These are phyloP conservation scores for Excoecaria agallocha DNA, from an alignment of 345 rosid species.

Conservation along the genomic window DNA sequence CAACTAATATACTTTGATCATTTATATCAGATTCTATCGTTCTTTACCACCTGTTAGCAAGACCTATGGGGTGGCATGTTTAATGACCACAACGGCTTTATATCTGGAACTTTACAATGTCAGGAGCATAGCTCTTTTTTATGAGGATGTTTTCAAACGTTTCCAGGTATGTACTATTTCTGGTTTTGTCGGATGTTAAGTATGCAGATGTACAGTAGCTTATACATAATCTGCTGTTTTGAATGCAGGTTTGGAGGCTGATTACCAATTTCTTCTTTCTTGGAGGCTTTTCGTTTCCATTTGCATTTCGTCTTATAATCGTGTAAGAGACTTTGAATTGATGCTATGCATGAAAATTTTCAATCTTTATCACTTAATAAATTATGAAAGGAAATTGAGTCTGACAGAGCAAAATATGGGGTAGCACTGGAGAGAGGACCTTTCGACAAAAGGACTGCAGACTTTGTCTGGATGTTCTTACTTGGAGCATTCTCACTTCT, in stretches of 20 bases:
- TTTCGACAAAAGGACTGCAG: slow-evolving; percentile 67
- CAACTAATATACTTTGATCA: background rate
- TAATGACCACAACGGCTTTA: slow-evolving; percentile 49
- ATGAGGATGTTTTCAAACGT: slow-evolving; percentile 46
- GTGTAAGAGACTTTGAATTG: slow-evolving; percentile 35
- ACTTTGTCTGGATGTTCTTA: slow-evolving; percentile 65
- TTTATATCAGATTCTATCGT: slow-evolving; percentile 41
- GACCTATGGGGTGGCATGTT: slow-evolving; percentile 56
- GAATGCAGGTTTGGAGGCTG: slow-evolving; percentile 61
- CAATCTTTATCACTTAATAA: no score
- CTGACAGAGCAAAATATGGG: slow-evolving; percentile 55
- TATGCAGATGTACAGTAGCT: background rate
- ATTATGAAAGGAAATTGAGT: background rate
- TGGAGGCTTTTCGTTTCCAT: slow-evolving; percentile 48
- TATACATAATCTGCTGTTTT: background rate
- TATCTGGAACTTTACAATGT: slow-evolving; percentile 40
- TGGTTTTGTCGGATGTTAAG: background rate
- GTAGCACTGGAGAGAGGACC: slow-evolving; percentile 61
- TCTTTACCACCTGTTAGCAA: slow-evolving; percentile 73
- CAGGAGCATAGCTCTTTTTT: slow-evolving; percentile 39
- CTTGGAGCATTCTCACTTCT: slow-evolving; percentile 64
- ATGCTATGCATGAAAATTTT: background rate
- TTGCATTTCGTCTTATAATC: slow-evolving; percentile 51
- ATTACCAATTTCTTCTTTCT: slow-evolving; percentile 58
- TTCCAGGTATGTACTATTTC: slow-evolving; percentile 36